Conservation (phyloP, 805 yeast genomes). For the Pichia manshurica region DNA sequence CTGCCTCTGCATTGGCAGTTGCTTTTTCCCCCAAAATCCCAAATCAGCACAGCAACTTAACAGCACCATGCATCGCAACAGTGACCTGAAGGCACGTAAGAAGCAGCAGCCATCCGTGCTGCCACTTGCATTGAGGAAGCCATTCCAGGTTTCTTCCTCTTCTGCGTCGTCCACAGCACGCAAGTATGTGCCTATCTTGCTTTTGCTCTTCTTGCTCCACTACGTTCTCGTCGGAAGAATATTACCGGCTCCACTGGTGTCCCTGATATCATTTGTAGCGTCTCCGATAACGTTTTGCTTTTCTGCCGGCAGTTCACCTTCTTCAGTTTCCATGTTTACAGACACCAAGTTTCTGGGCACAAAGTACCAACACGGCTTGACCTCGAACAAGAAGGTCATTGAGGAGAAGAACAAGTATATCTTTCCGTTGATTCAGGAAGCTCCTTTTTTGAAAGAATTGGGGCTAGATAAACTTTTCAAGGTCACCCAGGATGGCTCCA, state of each 20-base stretch:
- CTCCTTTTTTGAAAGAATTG: constrained; percentile 53
- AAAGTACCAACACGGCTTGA: constrained; percentile 3
- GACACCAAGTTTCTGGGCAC: constrained; percentile 17
- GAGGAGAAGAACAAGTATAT: constrained; percentile 49
- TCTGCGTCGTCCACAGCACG: constrained; percentile 1
- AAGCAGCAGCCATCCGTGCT: neutral
- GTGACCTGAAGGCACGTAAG: constrained; percentile 5
- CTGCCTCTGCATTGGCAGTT: too few species aligned
- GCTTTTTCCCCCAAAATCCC: too few species aligned
- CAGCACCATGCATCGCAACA: neutral
- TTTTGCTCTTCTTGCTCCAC: constrained; percentile 2
- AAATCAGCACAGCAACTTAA: too few species aligned
- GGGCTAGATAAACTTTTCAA: constrained; percentile 48
- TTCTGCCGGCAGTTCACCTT: constrained; percentile 1
- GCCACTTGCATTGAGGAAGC: constrained; percentile 1
- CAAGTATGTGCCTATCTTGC: constrained; percentile 5
- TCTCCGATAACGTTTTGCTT: neutral
- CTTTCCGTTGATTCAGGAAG: constrained; percentile 72
- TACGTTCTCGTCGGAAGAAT: constrained; percentile 3
- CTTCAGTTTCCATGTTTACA: constrained; percentile 13
- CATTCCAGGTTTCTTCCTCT: neutral
- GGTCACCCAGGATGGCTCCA: constrained; percentile 36
- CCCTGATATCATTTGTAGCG: neutral
- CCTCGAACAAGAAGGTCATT: constrained; percentile 31
- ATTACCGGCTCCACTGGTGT: neutral